Evolutionary conservation across 345 rosid genomes (phyloP), one percentile per base, ranked within the genome.

Genomic region (Moringa oleifera): DNA sequence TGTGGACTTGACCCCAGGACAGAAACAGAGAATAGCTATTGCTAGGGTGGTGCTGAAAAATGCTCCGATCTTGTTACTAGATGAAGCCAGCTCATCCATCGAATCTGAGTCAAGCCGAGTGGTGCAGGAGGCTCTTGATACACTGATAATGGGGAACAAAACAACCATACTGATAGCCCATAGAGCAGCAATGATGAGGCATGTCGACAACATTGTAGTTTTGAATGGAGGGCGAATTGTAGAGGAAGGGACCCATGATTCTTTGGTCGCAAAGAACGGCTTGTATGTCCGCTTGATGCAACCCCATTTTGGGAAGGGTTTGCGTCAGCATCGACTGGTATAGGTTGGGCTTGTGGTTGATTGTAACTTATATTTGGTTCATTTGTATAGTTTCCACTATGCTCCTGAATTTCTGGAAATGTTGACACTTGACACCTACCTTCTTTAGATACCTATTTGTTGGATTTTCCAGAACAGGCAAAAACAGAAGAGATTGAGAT

Each of bases 101-200:
- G 99, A 94, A 74, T 94, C 99, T 1, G 99, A 94, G 80, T 94
- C 97, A 0, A 94, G 99, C 65, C 85, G 96, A 60, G 99, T 94
- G 62, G 95, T 94, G 67, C 99, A 94, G 73, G 99, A 79, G 72
- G 89, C 99, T 63, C 91, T 93, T 4, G 97, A 93, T 71, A 93
- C 96, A 0, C 80, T 93, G 71, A 82, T 88, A 57, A 93, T 90
- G 97, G 99, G 97, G 51, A 93, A 93, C 77, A 95, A 95, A 78
- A 93, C 99, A 23, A 90, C 99, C 62, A 81, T 94, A 63, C 70
- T 94, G 74, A 94, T 90, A 75, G 97, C 97, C 54, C 96, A 90
- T 70, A 82, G 99, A 73, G 86, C 85, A 18, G 99, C 95, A 33
- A 90, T 94, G 99, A 88, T 90, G 99, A 87, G 95, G 69, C 91